Percentiles rank a stretch among this genome's conserved stretches.
phyloP scores from a whole-genome alignment of 2,329 filamentous ascomycete species.

The Botrytis galanthina region DNA sequence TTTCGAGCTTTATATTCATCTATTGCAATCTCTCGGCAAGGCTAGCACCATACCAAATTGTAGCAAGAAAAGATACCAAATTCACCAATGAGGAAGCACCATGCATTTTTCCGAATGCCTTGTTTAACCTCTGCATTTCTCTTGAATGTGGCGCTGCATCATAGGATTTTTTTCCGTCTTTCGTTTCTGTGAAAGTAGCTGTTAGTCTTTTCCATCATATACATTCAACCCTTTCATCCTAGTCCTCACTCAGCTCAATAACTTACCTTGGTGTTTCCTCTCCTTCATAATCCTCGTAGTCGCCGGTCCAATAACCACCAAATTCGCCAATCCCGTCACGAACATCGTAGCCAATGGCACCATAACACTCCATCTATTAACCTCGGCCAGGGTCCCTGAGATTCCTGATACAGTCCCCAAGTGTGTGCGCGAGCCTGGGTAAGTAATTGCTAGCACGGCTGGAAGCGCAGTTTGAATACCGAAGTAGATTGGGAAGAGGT shows the following conservation, averaged over 20 bases:
- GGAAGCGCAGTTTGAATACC: conserved; percentile 75
- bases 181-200: conserved; percentile 58
- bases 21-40: conserved; percentile 45
- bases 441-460: conserved; percentile 71
- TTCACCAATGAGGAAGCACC: conserved; percentile 80
- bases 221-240: neutral
- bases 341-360: conserved; percentile 69
- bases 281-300: conserved; percentile 73
- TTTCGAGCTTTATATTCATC: neutral
- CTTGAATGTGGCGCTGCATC: conserved; percentile 76
- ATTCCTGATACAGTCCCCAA: conserved; percentile 45
- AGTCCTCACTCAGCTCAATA: neutral
- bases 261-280: conserved; percentile 74
- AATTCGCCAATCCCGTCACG: conserved; percentile 68
- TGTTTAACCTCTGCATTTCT: conserved; percentile 80
- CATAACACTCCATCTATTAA: conserved; percentile 63
- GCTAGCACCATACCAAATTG: conserved; percentile 74
- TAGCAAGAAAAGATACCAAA: conserved; percentile 65
- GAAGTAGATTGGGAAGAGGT: conserved; percentile 88
- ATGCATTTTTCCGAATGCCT: conserved; percentile 75
- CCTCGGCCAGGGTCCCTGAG: conserved; percentile 55
- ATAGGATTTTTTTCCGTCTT: conserved; percentile 84
- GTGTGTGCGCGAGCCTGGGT: conserved; percentile 58
- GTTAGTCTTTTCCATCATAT: neutral
- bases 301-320: conserved; percentile 68